A percentile compares a stretch with the other conserved stretches of the same genome.
These are phyloP conservation scores for Rachicladosporium sp. DNA, from an alignment of 2,329 filamentous ascomycete genomes.

Conservation along the genomic window DNA sequence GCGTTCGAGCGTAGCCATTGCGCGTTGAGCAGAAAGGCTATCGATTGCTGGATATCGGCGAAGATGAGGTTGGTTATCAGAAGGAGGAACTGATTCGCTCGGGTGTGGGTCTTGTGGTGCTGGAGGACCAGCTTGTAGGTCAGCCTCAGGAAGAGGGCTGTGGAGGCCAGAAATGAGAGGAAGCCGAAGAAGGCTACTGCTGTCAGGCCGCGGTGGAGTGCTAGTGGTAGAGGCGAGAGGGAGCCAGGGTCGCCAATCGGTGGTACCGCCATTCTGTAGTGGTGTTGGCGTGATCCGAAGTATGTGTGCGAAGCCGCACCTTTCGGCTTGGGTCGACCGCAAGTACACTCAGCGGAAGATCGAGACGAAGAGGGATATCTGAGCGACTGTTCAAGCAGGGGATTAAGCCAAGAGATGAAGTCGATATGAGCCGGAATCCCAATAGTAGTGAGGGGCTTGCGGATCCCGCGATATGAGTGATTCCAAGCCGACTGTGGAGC, in stretches of 20 bases:
- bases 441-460: too few relatives aligned
- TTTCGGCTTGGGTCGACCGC: too few relatives aligned
- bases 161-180: slow-evolving; percentile 34
- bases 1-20: slow-evolving; percentile 43
- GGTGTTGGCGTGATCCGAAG: too few relatives aligned
- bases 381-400: too few relatives aligned
- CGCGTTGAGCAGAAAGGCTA: slow-evolving; percentile 51
- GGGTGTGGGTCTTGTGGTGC: slow-evolving; percentile 18
- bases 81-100: slow-evolving; percentile 52
- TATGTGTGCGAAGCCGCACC: too few relatives aligned
- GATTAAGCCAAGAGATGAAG: too few relatives aligned
- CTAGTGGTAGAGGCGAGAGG: slow-evolving; percentile 20
- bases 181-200: slow-evolving; percentile 36
- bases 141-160: slow-evolving; percentile 32
- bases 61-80: slow-evolving; percentile 56
- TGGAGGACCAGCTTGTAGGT: slow-evolving; percentile 35
- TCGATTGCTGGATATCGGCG: slow-evolving; percentile 53
- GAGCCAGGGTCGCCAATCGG: slow-evolving; percentile 3
- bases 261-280: too few relatives aligned
- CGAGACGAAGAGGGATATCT: too few relatives aligned
- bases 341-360: too few relatives aligned
- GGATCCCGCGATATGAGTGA: too few relatives aligned
- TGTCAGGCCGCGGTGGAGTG: slow-evolving; percentile 30
- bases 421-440: too few relatives aligned
- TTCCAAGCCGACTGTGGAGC: too few relatives aligned